Evolutionary conservation across 306 rosid genomes (phyloP).

Genomic region (Begonia peltatifolia): DNA sequence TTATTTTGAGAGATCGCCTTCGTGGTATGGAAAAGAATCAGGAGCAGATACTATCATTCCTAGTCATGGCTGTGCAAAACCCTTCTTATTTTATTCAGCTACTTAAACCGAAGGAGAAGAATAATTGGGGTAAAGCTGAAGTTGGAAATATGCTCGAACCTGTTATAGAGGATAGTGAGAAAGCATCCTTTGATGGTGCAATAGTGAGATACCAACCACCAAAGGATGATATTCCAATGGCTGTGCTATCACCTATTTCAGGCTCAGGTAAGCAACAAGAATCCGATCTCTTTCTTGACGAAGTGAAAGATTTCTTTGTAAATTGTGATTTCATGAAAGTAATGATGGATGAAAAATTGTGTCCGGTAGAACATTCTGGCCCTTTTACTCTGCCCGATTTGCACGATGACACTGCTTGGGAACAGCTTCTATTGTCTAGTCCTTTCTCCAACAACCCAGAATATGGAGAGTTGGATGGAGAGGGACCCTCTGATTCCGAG

Average conservation of each 20-base stretch:
- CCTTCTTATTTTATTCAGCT: slow-evolving; percentile 70
- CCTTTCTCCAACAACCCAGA: slow-evolving; percentile 27
- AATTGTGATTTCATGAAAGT: slow-evolving; percentile 67
- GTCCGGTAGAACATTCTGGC: slow-evolving; percentile 38
- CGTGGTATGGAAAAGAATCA: slow-evolving; percentile 88
- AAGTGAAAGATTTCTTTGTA: slow-evolving; percentile 38
- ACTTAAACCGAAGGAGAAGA: slow-evolving; percentile 69
- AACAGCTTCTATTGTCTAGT: slow-evolving; percentile 46
- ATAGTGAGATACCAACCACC: slow-evolving; percentile 61
- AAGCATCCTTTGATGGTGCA: slow-evolving; percentile 37
- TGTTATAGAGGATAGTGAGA: slow-evolving; percentile 18
- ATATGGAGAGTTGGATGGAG: slow-evolving; percentile 23
- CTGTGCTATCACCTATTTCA: slow-evolving; percentile 19
- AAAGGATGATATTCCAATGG: slow-evolving; percentile 21
- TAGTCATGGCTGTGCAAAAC: slow-evolving; percentile 90
- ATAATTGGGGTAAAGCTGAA: slow-evolving; percentile 60
- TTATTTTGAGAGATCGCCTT: slow-evolving; percentile 49
- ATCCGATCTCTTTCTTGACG: slow-evolving; percentile 27
- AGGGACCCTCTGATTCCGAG: slow-evolving; percentile 15
- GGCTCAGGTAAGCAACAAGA: slow-evolving; percentile 24
- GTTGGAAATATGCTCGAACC: slow-evolving; percentile 33
- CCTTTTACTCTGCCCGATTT: slow-evolving; percentile 52
- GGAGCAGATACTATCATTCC: slow-evolving; percentile 88
- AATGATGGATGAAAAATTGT: slow-evolving; percentile 58
- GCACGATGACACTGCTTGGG: slow-evolving; percentile 57